Evolutionary conservation across 73 alveolate genomes (phyloP), one percentile per base, ranked within the genome.

Genomic region (Tetrahymena malaccensis): DNA sequence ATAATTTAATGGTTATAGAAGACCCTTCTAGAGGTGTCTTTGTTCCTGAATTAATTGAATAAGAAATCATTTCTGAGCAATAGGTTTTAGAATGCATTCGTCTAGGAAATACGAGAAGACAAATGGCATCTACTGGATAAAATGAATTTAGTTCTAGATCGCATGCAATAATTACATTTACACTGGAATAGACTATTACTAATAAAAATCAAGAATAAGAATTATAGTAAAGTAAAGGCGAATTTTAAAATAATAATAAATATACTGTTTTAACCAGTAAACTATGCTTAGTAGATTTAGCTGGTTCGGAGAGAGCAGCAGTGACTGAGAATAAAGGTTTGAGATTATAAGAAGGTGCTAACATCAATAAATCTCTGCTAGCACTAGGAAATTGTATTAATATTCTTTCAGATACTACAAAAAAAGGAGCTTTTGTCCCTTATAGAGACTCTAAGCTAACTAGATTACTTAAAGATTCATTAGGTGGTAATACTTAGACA

Each of bases 371-470:
- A 84, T 98, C 99, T 35, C 96, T 99, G 94, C 94, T 98, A 34
- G 99, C 99, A 15, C 94, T 99, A 50, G 99, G 99, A 9, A 98
- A 98, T 57, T 98, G 99, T 93, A 98, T 99, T 34, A 98, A 97
- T 94, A 99, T 99, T 1, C 95, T 99, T 55, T 96, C 98, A 33
- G 98, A 98, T 89, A 96, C 96, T 34, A 35, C 95, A 11, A 96
- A 97, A 43, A 96, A 97, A 35, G 98, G 98, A 27, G 94, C 94
- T 16, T 97, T 96, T 95, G 97, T 99, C 38, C 99, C 99, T n/a
- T 99, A 98, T 97, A 96, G 99, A 96, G 99, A 98, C 95, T 97
- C 99, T 34, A 99, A 99, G 96, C 97, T 99, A 85, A 98, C 99
- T 16, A 98, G 99, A 95, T 94, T 99, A 6, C 97, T 99, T 34